These are phyloP conservation scores for Chlamydomonas sphaeroides DNA, from an alignment of 139 green algal species.

Conservation along the genomic window DNA sequence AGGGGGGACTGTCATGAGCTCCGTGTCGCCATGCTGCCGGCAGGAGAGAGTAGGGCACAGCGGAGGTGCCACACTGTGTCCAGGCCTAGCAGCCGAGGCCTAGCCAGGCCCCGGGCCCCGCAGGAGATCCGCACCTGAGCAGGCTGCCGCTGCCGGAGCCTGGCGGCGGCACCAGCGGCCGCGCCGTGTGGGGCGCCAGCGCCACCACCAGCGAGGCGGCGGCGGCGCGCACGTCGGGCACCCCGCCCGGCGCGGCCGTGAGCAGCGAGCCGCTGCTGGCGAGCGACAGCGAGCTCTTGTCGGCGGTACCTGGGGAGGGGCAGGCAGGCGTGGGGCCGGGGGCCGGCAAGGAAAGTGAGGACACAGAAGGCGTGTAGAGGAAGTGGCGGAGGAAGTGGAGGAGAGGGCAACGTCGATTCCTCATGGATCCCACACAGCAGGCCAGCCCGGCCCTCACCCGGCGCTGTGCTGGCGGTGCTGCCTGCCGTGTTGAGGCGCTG, in stretches of 20 bases:
- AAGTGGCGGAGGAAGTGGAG: too few relatives aligned
- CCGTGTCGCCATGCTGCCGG: too few relatives aligned
- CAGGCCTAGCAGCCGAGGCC: too few relatives aligned
- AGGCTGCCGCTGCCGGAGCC: neutral
- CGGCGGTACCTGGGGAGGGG: neutral
- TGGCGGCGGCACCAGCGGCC: slow-evolving; percentile 26
- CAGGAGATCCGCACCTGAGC: slow-evolving; percentile 19
- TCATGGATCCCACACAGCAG: too few relatives aligned
- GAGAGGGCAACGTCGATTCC: too few relatives aligned
- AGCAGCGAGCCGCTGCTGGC: slow-evolving; percentile 8
- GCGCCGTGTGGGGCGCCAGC: neutral
- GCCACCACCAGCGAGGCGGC: slow-evolving; percentile 16
- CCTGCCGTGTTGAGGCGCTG: neutral
- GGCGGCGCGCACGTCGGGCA: neutral
- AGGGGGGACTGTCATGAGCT: too few relatives aligned
- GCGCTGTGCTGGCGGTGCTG: neutral
- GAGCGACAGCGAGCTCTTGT: neutral
- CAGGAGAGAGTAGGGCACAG: too few relatives aligned
- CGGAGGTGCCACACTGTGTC: too few relatives aligned
- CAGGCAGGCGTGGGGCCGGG: too few relatives aligned
- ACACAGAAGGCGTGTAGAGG: too few relatives aligned
- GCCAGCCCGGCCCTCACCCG: neutral
- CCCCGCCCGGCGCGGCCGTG: neutral
- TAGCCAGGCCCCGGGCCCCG: too few relatives aligned
- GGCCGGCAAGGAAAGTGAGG: neutral